Conservation (phyloP, 768 basidiomycete species). For the Glaciozyma antarctica region DNA sequence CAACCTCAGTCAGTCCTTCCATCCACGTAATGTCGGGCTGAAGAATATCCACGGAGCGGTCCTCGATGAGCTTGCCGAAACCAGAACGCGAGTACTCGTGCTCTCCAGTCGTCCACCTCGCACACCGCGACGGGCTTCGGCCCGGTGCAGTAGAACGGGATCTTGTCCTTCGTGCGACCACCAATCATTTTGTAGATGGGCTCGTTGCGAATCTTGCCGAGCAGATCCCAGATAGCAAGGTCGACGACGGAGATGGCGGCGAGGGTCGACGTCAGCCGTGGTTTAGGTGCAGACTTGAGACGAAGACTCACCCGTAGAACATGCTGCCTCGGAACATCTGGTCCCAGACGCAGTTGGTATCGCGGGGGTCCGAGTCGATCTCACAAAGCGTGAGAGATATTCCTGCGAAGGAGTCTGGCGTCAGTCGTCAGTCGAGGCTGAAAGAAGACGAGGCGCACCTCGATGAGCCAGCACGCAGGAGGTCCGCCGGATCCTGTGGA, state of each 20-base stretch:
- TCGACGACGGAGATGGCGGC: conserved; percentile 42
- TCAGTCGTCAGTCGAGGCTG: neutral
- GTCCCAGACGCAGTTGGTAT: conserved; percentile 43
- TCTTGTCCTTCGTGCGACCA: conserved; percentile 40
- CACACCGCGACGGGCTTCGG: conserved; percentile 39
- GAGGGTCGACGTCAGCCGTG: too few relatives aligned
- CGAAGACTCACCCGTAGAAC: conserved; percentile 38
- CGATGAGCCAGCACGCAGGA: conserved; percentile 41
- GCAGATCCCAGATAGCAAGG: conserved; percentile 42
- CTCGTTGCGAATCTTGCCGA: conserved; percentile 42
- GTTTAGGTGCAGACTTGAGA: too few relatives aligned
- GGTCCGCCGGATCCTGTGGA: conserved; percentile 39
- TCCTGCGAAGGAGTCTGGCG: conserved; percentile 15
- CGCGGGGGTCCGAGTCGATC: conserved; percentile 42
- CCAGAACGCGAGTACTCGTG: conserved; percentile 40
- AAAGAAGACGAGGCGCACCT: conserved; percentile 9
- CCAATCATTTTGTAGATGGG: conserved; percentile 45
- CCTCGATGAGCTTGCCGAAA: conserved; percentile 42
- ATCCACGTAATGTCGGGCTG: conserved; percentile 44
- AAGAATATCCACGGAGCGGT: conserved; percentile 41
- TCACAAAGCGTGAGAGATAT: conserved; percentile 42
- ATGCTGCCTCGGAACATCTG: conserved; percentile 39
- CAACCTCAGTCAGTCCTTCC: conserved; percentile 22
- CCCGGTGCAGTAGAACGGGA: conserved; percentile 42
- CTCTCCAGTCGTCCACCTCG: conserved; percentile 42